Conservation (phyloP, 331 rosid species). For the Acacia pycnantha region DNA sequence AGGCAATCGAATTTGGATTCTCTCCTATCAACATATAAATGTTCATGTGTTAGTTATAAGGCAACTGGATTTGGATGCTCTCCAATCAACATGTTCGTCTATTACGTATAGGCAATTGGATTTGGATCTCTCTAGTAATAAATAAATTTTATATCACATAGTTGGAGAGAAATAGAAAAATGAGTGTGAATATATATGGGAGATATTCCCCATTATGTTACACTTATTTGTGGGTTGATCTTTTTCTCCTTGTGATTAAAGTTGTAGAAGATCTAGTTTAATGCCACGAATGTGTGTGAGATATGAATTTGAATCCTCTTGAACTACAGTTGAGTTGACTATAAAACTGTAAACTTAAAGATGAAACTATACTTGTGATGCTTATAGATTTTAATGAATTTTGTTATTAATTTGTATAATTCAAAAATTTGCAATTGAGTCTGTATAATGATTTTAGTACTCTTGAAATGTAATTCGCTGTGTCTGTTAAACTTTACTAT, state of each 20-base stretch:
- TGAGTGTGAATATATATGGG: not conserved
- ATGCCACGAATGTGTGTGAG: not conserved
- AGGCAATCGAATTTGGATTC: not conserved
- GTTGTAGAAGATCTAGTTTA: not conserved
- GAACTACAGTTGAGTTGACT: not conserved
- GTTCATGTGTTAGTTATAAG: too few relatives aligned
- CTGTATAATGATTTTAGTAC: not conserved
- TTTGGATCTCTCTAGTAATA: too few relatives aligned
- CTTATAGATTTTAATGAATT: not conserved
- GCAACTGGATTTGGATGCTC: not conserved
- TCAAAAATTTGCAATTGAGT: not conserved
- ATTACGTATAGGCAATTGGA: too few relatives aligned
- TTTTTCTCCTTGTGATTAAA: not conserved
- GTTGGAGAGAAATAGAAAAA: not conserved
- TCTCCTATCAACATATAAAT: not conserved
- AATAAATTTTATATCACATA: too few relatives aligned
- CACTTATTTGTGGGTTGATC: not conserved
- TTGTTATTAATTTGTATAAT: not conserved
- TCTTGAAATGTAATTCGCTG: too few relatives aligned
- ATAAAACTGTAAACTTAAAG: not conserved
- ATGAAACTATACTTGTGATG: not conserved
- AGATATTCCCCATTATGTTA: not conserved
- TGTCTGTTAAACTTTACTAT: too few relatives aligned
- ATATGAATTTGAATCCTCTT: not conserved
- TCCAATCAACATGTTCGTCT: not conserved